Base-by-base conservation (phyloP, 495 filamentous ascomycete species). In the Neurospora terricola region DNA sequence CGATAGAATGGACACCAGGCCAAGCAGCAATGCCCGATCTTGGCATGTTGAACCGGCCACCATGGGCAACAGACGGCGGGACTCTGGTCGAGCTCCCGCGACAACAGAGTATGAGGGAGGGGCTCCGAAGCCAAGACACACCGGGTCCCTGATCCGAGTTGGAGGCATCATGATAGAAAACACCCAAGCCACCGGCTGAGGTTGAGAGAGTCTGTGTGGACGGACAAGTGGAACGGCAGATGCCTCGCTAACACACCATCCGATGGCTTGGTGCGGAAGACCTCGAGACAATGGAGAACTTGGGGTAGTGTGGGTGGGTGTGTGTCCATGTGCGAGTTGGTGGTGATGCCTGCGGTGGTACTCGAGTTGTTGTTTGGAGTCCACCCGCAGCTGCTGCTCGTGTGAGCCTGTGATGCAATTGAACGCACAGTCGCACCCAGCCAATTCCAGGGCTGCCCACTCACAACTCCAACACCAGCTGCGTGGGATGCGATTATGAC, bases 401-500 rank as follows among this genome's bases (percentile, higher is more conserved):
- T 42, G 21, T 23, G 12, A 70, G 70, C 70, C 72, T 69, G 77
- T 76, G 78, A 77, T 79, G 77, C 77, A 78, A 77, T 79, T 62
- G 74, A 72, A 40, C 23, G 48, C 48, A 54, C 70, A 43, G 72
- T 69, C 72, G 69, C 66, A 78, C 39, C 78, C 73, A 80, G 73
- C 78, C 77, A 78, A 78, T 76, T 74, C 73, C 36, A 38, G 30
- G 74, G 72, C 14, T 73, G 72, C 74, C 77, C 77, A 74, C 76
- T 73, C 72, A 74, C 68, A 68, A 72, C 69, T 30, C 38, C 30
- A 73, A 72, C 69, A 74, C 72, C 72, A 73, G 21, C 48, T 59
- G 48, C 79, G 79, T 75, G 80, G 80, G 80, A 82, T 79, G 77
- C 71, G 69, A 76, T 75, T 75, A 78, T 82, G 80, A 79, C 79